Base-by-base conservation (phyloP, 768 basidiomycete genomes). In the Saitozyma sp. region DNA sequence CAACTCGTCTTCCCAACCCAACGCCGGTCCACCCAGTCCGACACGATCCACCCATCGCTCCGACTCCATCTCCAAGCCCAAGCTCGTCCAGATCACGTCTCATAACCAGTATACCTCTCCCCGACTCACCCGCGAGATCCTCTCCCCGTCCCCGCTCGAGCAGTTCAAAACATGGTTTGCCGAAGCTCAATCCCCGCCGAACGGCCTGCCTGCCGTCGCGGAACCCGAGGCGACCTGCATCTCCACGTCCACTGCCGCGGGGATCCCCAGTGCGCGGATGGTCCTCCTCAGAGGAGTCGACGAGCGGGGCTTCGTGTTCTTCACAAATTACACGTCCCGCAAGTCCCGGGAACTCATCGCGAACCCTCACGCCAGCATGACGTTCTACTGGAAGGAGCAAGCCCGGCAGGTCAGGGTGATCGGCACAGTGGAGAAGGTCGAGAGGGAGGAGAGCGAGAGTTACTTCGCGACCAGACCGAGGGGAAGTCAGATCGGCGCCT, bases 281-380 rank as follows among this genome's bases (percentile, higher is more conserved):
- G 93, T 97, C 59, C 87, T 97, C 62, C 86, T 98, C 74, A 96
- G 94, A 80, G 86, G 92, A 75, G 86, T 91, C 71, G 96, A 98
- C 82, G 53, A 70, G 3, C 69, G 61, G 14, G 96, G 96, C 55
- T 97, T 98, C 82, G 86, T 95, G 61, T 96, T 97, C 82, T 99
- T 85, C 84, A 98, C 95, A 40, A 99, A 99, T 81, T 98, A 98
- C 82, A 85, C 87, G 46, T 95, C 92, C 10, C 86, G 94, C 67
- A 99, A 98, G 81, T 92, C 91, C 3, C 75, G 80, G 48, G 96
- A 98, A 78, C 84, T 98, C 38, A 61, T 79, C 7, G 84, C 81
- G 45, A 93, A 93, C 74, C 90, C 91, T 0, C 82, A 87, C 75
- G 92, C 89, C 6, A 87, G 90, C 0, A 82, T 95, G 17, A 87